Evolutionary conservation across 371 early-diverging fungal species (phyloP).

Genomic region (Lichtheimia ramosa): DNA sequence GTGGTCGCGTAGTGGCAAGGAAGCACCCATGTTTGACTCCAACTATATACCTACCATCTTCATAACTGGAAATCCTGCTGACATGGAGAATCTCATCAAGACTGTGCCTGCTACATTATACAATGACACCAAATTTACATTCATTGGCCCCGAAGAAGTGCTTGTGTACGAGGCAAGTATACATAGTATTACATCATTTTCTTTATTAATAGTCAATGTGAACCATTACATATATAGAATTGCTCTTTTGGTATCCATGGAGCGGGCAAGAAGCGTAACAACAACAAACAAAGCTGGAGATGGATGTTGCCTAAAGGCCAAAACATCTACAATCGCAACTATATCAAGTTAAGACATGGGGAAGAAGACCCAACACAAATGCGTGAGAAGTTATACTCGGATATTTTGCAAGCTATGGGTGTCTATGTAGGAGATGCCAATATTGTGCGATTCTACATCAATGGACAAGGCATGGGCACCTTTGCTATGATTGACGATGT

Average conservation of each 20-base stretch:
- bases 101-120: slow-evolving; percentile 25
- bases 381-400: slow-evolving; percentile 61
- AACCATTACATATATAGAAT: slow-evolving; percentile 9
- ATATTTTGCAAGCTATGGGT: slow-evolving; percentile 52
- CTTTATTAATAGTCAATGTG: not conserved
- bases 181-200: not conserved
- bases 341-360: slow-evolving; percentile 58
- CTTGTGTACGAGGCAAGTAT: slow-evolving; percentile 31
- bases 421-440: slow-evolving; percentile 54
- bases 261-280: slow-evolving; percentile 56
- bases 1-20: slow-evolving; percentile 42
- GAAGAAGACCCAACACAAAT: slow-evolving; percentile 64
- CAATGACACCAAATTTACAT: slow-evolving; percentile 35
- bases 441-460: slow-evolving; percentile 54
- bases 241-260: slow-evolving; percentile 52
- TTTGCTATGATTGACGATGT: slow-evolving; percentile 57
- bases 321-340: slow-evolving; percentile 39
- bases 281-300: slow-evolving; percentile 58
- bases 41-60: slow-evolving; percentile 60
- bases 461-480: slow-evolving; percentile 53
- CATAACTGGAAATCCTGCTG: slow-evolving; percentile 28
- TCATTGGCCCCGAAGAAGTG: slow-evolving; percentile 49
- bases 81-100: slow-evolving; percentile 33
- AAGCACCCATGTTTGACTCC: slow-evolving; percentile 45
- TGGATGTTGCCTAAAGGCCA: slow-evolving; percentile 36